These are phyloP conservation scores for Dovyalis caffra DNA, from an alignment of 345 rosid species.

Conservation along the genomic window DNA sequence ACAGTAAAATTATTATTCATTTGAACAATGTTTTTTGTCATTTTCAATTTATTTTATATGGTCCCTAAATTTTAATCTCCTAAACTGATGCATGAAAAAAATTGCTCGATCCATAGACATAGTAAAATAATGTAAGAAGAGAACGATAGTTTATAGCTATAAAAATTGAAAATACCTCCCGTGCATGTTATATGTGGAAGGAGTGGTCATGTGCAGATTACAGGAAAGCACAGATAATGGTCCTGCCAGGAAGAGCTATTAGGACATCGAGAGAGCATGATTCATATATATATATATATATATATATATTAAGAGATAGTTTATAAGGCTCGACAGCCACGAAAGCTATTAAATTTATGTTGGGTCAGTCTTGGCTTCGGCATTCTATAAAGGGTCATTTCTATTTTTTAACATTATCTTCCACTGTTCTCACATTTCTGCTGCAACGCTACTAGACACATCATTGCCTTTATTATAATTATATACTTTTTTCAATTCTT, in stretches of 20 bases:
- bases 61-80: too few relatives aligned
- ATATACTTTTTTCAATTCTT: background rate
- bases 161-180: background rate
- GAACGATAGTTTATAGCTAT: background rate
- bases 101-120: background rate
- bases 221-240: slow-evolving; percentile 19
- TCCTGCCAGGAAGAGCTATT: slow-evolving; percentile 8
- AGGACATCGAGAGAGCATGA: background rate
- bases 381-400: background rate
- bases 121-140: background rate
- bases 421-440: background rate
- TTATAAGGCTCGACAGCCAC: slow-evolving; percentile 6
- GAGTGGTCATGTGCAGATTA: slow-evolving; percentile 19
- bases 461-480: background rate
- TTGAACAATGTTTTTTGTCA: too few relatives aligned
- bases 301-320: background rate
- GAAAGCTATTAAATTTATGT: background rate
- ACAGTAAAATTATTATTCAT: too few relatives aligned
- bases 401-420: slow-evolving; percentile 8
- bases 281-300: too few relatives aligned
- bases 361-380: background rate
- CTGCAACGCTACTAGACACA: background rate
- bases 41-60: too few relatives aligned
- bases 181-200: slow-evolving; percentile 13
- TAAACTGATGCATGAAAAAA: too few relatives aligned